Evolutionary conservation across 768 basidiomycete genomes (phyloP).

Genomic region (Scleroderma citrinum): DNA sequence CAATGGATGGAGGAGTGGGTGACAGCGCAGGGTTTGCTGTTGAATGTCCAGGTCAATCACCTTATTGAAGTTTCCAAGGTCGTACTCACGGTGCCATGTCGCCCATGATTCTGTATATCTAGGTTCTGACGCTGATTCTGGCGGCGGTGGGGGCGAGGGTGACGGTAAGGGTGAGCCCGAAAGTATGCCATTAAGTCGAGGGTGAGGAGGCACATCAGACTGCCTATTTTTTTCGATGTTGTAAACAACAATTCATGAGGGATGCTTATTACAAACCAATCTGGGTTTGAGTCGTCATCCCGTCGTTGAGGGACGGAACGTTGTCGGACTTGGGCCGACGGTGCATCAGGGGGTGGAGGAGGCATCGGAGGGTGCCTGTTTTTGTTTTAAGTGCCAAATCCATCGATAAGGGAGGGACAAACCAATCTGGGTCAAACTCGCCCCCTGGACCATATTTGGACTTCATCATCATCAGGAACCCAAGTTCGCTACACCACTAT

Average conservation of each 20-base stretch:
- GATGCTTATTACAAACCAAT: no score
- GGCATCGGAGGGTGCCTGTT: no score
- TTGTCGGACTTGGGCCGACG: no score
- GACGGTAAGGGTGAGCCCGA: background rate
- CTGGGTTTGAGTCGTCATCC: no score
- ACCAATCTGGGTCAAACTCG: conserved; percentile 83
- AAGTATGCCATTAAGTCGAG: background rate
- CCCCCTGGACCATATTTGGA: conserved; percentile 79
- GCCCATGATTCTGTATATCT: conserved; percentile 41
- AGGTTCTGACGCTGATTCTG: background rate
- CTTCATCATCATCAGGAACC: conserved; percentile 59
- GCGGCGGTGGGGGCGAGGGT: no score
- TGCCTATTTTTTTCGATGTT: no score
- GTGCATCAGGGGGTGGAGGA: no score
- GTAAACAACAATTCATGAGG: no score
- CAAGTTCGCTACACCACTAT: conserved; percentile 55
- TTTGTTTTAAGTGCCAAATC: no score
- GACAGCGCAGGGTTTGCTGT: conserved; percentile 52
- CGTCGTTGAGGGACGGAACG: no score
- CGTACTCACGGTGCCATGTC: conserved; percentile 59
- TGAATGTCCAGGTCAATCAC: conserved; percentile 1
- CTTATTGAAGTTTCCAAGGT: background rate
- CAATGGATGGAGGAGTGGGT: conserved; percentile 55
- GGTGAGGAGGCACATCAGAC: no score
- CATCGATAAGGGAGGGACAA: no score